phyloP scores from a whole-genome alignment of 73 alveolate genomes.

The Durusdinium trenchii region DNA sequence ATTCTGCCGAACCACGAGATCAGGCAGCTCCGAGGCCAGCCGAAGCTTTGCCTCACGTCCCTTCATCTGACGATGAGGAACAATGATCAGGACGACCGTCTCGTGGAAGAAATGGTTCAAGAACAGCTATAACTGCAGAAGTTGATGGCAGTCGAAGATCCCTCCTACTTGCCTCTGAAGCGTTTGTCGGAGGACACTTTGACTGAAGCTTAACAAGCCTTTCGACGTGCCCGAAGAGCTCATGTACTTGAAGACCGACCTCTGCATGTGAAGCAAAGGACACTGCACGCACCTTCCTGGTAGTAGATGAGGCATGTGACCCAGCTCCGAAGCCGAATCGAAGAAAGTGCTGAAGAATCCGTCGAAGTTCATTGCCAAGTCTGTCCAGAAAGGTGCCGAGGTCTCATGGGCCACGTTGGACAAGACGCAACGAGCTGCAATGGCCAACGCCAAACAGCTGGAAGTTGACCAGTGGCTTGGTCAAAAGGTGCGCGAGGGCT shows the following conservation, averaged over 20 bases:
- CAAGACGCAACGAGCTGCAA: background rate
- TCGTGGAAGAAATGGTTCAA: too few species aligned
- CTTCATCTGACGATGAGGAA: background rate
- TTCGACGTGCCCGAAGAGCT: background rate
- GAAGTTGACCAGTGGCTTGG: background rate
- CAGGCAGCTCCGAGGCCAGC: too few species aligned
- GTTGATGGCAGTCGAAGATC: background rate
- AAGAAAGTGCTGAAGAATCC: conserved; percentile 6
- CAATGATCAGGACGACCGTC: too few species aligned
- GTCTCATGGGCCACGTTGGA: background rate
- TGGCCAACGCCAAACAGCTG: background rate
- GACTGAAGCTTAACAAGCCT: background rate
- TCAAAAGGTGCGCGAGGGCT: background rate
- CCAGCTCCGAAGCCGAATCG: background rate
- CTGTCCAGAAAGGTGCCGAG: conserved; percentile 22
- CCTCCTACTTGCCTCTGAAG: background rate
- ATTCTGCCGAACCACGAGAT: too few species aligned
- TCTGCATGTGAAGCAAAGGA: background rate
- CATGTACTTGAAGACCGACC: background rate
- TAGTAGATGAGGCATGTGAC: background rate
- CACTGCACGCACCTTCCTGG: background rate
- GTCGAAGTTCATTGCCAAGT: background rate
- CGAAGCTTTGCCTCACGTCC: background rate
- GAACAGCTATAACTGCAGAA: background rate
- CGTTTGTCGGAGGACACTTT: background rate